Conservation (phyloP, 345 rosid genomes). For the Carallia pectinifolia region DNA sequence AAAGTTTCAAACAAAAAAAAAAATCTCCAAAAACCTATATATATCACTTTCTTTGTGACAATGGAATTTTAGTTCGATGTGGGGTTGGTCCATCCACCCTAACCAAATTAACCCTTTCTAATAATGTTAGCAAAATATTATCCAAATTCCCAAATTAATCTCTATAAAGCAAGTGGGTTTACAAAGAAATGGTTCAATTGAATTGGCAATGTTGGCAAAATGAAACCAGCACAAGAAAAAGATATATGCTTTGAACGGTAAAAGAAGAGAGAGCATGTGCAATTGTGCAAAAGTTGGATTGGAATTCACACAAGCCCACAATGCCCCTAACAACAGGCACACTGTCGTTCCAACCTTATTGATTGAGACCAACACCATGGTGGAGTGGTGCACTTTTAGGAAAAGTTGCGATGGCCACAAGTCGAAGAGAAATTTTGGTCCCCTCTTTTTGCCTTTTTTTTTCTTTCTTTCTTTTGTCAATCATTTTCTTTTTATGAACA, state of each 20-base stretch:
- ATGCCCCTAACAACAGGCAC: constrained; percentile 13
- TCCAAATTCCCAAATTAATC: too few species aligned
- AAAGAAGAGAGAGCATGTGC: constrained; percentile 18
- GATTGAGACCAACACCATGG: constrained; percentile 33
- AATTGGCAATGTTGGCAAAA: constrained; percentile 2
- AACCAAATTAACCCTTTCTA: too few species aligned
- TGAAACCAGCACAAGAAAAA: constrained; percentile 2
- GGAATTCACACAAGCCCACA: constrained; percentile 5
- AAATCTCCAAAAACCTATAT: too few species aligned
- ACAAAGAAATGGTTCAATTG: too few species aligned
- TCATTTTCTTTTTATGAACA: background rate
- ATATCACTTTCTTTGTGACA: too few species aligned
- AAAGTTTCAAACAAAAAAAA: too few species aligned
- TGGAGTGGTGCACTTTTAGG: constrained; percentile 9
- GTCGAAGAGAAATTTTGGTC: constrained; percentile 2
- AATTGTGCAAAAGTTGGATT: constrained; percentile 19
- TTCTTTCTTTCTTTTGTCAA: background rate
- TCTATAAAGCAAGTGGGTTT: background rate
- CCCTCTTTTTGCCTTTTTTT: background rate
- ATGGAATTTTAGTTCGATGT: too few species aligned
- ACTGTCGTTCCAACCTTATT: constrained; percentile 14
- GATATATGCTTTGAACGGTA: background rate
- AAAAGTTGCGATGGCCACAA: constrained; percentile 3
- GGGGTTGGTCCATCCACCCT: too few species aligned
- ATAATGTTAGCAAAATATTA: too few species aligned